A percentile compares a stretch with the other conserved stretches of the same genome.
Evolutionary conservation across 108 stramenopile genomes (phyloP).

Genomic region (Aurantiochytrium sp.): DNA sequence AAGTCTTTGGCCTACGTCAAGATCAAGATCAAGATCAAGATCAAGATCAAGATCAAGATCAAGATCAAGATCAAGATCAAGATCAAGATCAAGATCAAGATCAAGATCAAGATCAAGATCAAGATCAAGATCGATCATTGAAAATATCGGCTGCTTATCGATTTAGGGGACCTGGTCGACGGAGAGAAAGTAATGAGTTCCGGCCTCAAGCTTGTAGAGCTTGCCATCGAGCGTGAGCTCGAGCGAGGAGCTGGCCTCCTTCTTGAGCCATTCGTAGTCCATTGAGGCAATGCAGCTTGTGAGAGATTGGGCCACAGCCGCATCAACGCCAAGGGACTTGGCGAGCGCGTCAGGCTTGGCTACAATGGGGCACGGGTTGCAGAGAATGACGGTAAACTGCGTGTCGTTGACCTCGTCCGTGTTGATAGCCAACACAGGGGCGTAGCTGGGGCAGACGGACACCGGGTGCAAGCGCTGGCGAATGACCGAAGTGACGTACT

Average conservation of each 20-base stretch:
- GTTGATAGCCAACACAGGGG: neutral
- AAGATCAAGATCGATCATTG: too few species aligned
- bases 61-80: too few species aligned
- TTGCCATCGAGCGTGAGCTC: conserved; percentile 3
- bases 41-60: too few species aligned
- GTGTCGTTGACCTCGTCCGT: neutral
- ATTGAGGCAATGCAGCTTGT: neutral
- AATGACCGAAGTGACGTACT: neutral
- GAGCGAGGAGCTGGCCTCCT: neutral
- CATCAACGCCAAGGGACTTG: neutral
- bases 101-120: too few species aligned
- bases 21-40: too few species aligned
- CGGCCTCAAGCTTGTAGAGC: neutral
- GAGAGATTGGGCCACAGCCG: neutral
- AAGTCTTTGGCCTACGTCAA: too few species aligned
- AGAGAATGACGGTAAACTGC: neutral
- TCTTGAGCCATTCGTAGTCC: neutral
- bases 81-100: too few species aligned
- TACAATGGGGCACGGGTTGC: neutral
- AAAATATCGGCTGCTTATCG: neutral
- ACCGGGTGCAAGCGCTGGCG: neutral
- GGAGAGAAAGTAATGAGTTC: neutral
- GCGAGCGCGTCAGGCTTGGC: neutral
- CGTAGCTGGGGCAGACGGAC: neutral
- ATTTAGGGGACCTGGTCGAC: neutral